Conservation (phyloP, 805 yeast species). For the Starmerella sp. region DNA sequence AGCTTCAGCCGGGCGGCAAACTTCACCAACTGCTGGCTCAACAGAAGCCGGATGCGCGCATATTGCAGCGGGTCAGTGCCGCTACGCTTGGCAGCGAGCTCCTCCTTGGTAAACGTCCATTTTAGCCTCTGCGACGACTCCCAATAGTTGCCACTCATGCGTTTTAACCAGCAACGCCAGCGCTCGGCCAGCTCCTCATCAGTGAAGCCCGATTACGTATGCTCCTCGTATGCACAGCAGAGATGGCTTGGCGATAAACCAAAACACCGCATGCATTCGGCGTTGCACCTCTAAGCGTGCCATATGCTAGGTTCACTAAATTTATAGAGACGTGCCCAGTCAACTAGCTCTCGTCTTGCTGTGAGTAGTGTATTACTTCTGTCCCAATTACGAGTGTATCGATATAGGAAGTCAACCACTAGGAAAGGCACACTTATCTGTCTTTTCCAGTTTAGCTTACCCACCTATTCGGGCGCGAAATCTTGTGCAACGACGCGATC, state of each 20-base stretch:
- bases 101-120: conserved; percentile 70
- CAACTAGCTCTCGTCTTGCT: too few relatives aligned
- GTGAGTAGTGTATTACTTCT: too few relatives aligned
- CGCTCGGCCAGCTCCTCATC: neutral
- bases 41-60: conserved; percentile 41
- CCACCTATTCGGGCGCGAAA: too few relatives aligned
- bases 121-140: conserved; percentile 63
- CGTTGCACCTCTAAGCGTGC: too few relatives aligned
- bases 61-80: conserved; percentile 25
- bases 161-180: neutral
- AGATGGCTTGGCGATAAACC: neutral
- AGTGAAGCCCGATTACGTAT: neutral
- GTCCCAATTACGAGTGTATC: too few relatives aligned
- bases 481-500: too few relatives aligned
- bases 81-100: conserved; percentile 37
- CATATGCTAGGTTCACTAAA: too few relatives aligned
- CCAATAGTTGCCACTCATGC: conserved; percentile 62
- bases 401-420: too few relatives aligned
- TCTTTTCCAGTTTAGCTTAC: too few relatives aligned
- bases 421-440: too few relatives aligned
- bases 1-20: conserved; percentile 68
- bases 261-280: neutral
- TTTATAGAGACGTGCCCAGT: too few relatives aligned
- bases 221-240: neutral
- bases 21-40: conserved; percentile 63